A percentile compares a stretch with the other conserved stretches of the same genome.
Conservation (phyloP, 768 basidiomycete genomes). For the Hygrocybe punicea region DNA sequence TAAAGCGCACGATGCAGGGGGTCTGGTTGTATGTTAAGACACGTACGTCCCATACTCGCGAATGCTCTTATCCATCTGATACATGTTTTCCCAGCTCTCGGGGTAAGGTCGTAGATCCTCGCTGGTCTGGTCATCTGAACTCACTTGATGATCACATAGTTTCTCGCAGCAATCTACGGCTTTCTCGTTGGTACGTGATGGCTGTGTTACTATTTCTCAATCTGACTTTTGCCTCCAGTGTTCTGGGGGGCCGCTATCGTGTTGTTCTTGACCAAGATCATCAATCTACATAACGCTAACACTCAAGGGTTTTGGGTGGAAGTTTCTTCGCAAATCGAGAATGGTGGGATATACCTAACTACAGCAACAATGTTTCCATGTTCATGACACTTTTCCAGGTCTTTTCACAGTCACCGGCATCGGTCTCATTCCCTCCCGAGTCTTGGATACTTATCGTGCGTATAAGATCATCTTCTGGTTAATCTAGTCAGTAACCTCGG, state of each 20-base stretch:
- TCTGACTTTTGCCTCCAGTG: conserved; percentile 37
- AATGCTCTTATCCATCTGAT: neutral
- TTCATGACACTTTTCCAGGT: conserved; percentile 34
- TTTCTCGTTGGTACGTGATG: conserved; percentile 59
- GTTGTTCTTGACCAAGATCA: conserved; percentile 62
- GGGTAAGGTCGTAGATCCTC: conserved; percentile 40
- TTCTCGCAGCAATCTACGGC: conserved; percentile 71
- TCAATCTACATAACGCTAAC: conserved; percentile 66
- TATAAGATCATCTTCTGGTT: conserved; percentile 4
- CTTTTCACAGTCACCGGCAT: conserved; percentile 80
- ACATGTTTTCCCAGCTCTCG: conserved; percentile 49
- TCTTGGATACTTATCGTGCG: conserved; percentile 72
- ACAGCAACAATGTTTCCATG: neutral
- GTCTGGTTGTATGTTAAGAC: conserved; percentile 84
- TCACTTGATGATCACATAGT: conserved; percentile 27
- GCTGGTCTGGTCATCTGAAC: neutral
- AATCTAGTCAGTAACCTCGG: neutral
- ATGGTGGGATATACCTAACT: conserved; percentile 44
- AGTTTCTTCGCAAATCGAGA: conserved; percentile 69
- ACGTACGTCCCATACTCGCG: conserved; percentile 43
- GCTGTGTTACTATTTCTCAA: neutral
- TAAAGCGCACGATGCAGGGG: conserved; percentile 59
- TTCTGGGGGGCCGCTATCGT: conserved; percentile 89
- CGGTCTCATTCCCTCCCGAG: conserved; percentile 72
- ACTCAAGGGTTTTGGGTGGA: conserved; percentile 81